Percentiles rank a stretch among this genome's conserved stretches.
Evolutionary conservation across 176 grass and related monocot species (phyloP).

Genomic region (Musa beccarii): DNA sequence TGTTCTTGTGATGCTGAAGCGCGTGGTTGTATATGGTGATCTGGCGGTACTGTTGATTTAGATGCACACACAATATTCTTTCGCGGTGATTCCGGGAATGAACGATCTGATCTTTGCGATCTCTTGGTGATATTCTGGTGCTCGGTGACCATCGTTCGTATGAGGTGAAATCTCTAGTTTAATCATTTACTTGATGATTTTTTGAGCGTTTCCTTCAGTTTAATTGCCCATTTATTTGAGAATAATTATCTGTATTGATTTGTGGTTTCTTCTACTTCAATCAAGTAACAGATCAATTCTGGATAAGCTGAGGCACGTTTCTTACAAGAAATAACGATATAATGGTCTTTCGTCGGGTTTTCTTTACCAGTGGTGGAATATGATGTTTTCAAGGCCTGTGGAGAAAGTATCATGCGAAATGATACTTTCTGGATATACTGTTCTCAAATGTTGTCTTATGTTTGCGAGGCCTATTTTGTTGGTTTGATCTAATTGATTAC

Average conservation of each 20-base stretch:
- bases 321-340: background rate
- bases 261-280: background rate
- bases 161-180: background rate
- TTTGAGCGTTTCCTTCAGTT: background rate
- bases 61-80: background rate
- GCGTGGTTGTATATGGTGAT: slow-evolving; percentile 7
- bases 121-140: background rate
- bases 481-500: background rate
- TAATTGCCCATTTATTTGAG: background rate
- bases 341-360: background rate
- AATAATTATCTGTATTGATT: background rate
- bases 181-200: background rate
- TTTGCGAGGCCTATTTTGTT: background rate
- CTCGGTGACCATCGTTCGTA: background rate
- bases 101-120: background rate
- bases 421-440: background rate
- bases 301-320: background rate
- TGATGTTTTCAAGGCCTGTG: background rate
- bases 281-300: background rate
- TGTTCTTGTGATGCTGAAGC: background rate
- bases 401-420: background rate
- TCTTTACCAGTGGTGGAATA: background rate
- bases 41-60: background rate
- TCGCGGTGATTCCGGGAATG: background rate
- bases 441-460: background rate